Evolutionary conservation across 2,329 filamentous ascomycete species (phyloP), one percentile per base, ranked within the genome.

Genomic region (Intubia oerlemansii): DNA sequence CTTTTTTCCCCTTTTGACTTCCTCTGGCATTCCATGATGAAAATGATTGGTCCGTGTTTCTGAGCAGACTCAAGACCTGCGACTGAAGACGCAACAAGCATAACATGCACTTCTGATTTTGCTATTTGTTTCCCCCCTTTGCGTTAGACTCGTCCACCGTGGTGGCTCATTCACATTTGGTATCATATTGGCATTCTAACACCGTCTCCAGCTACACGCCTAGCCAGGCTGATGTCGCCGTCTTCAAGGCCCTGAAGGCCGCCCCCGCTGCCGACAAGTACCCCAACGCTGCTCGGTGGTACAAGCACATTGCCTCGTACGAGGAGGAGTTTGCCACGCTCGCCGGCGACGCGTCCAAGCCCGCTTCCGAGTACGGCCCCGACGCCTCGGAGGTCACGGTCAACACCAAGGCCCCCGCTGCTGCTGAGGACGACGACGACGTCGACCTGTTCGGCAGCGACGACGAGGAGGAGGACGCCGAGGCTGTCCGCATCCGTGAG

Each of bases 301-400:
- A 92, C 73, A 92, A 90, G 71, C 85, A 98, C 71, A 80, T 93
- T 51, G 70, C 78, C 53, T 77, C 78, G 44, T 92, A 79, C 62
- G 74, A 90, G 66, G 66, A 76, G 42, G 85, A 95, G 57, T 95
- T 95, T 63, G 64, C 76, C 46, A 77, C 72, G 40, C 78, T 98
- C 29, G 68, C 81, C 34, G 88, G 88, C 54, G 85, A 95, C 59
- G 69, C 84, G 44, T 76, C 77, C 54, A 82, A 88, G 65, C 64
- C 75, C 42, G 79, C 75, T 64, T 84, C 78, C 45, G 67, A 74
- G 51, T 95, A 95, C 61, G 88, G 88, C 47, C 88, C 88, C 39
- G 84, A 91, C 46, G 62, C 59, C 38, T 54, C 61, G 37, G 76
- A 79, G 54, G 62, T 82, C 41, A 72, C 82, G 43, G 49, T 84